Conservation (phyloP, 495 filamentous ascomycete genomes). For the Aspergillus coremiiformis region DNA sequence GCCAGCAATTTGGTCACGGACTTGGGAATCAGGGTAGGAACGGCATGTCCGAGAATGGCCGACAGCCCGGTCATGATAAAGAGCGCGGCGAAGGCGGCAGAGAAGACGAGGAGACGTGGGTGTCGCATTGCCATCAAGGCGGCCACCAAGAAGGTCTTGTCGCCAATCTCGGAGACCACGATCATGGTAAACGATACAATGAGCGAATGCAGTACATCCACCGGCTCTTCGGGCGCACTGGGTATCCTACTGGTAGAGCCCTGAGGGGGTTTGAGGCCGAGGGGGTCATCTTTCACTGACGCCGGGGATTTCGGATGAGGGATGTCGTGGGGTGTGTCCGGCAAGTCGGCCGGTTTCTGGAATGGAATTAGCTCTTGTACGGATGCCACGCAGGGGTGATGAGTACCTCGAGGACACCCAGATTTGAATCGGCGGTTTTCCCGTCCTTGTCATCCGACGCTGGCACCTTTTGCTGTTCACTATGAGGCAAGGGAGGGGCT, state of each 20-base stretch:
- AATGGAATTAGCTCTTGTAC: not conserved
- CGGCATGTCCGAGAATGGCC: constrained; percentile 87
- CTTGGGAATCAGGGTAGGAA: constrained; percentile 86
- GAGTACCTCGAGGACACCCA: constrained; percentile 62
- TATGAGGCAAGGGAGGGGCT: constrained; percentile 70
- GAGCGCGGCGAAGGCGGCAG: constrained; percentile 84
- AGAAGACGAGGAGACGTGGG: constrained; percentile 85
- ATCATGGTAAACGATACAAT: constrained; percentile 94
- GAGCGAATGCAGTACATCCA: constrained; percentile 81
- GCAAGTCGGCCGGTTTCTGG: constrained; percentile 77
- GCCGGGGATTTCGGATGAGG: constrained; percentile 65
- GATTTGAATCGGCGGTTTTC: constrained; percentile 34
- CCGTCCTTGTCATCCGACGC: constrained; percentile 34
- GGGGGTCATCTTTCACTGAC: constrained; percentile 44
- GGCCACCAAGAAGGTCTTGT: constrained; percentile 97
- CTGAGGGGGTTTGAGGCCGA: constrained; percentile 17
- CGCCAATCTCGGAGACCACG: constrained; percentile 91
- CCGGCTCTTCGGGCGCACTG: constrained; percentile 47
- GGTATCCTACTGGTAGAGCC: constrained; percentile 16
- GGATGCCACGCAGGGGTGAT: not conserved
- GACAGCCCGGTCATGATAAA: constrained; percentile 95
- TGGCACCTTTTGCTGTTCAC: constrained; percentile 56
- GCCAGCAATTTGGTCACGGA: constrained; percentile 80
- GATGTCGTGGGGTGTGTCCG: constrained; percentile 72
- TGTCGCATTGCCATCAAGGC: constrained; percentile 99